phyloP scores from a whole-genome alignment of 139 green algal species.

The Pycnococcus provasolii region DNA sequence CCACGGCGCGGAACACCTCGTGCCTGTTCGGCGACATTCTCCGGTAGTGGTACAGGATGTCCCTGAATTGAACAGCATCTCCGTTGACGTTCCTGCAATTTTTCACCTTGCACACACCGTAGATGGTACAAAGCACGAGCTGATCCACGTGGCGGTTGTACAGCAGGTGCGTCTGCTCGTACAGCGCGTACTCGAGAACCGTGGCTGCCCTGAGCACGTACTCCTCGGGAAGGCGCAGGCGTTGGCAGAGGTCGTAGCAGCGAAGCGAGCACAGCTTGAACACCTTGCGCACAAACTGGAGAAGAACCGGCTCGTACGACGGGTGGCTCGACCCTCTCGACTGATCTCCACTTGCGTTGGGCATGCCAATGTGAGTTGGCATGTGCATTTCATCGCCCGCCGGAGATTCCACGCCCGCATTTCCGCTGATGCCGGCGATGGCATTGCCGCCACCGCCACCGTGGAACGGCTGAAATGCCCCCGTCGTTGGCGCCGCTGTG shows the following conservation, averaged over 20 bases:
- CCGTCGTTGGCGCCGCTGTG: neutral
- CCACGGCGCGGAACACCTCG: slow-evolving; percentile 60
- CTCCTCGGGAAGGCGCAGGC: slow-evolving; percentile 11
- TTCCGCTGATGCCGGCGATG: neutral
- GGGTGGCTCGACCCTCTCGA: neutral
- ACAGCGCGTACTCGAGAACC: slow-evolving; percentile 50
- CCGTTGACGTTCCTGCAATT: neutral
- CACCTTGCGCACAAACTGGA: slow-evolving; percentile 25
- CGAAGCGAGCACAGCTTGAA: slow-evolving; percentile 27
- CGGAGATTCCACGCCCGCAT: neutral
- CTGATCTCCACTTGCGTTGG: neutral
- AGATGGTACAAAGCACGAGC: slow-evolving; percentile 70
- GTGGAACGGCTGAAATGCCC: neutral
- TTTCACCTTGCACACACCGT: slow-evolving; percentile 79
- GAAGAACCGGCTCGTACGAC: neutral
- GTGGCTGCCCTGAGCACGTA: slow-evolving; percentile 44
- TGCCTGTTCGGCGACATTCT: slow-evolving; percentile 54
- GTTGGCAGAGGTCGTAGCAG: slow-evolving; percentile 25
- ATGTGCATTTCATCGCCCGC: neutral
- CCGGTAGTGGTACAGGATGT: slow-evolving; percentile 76
- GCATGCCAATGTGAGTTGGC: slow-evolving; percentile 6
- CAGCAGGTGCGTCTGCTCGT: slow-evolving; percentile 62
- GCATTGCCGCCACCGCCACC: neutral
- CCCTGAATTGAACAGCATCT: slow-evolving; percentile 45
- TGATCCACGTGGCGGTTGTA: slow-evolving; percentile 86